Percentiles rank a stretch among this genome's conserved stretches.
Evolutionary conservation across 345 rosid genomes (phyloP).

Genomic region (Atalantia buxifolia): DNA sequence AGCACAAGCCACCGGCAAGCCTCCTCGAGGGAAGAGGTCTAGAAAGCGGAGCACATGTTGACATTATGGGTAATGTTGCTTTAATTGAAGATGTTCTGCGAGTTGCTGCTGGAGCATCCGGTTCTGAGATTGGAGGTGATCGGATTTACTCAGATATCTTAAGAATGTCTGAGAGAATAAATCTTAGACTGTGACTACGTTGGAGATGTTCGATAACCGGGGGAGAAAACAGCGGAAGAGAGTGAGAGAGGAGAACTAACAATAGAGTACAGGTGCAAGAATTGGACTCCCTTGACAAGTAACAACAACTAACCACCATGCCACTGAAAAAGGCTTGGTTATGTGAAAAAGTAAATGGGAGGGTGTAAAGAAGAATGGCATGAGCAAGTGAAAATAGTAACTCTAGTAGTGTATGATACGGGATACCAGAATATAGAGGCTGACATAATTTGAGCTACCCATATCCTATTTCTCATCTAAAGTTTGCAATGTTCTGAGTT

Average conservation of each 20-base stretch:
- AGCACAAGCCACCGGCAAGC: slow-evolving; percentile 49
- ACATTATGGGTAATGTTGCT: slow-evolving; percentile 66
- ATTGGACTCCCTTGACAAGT: slow-evolving; percentile 7
- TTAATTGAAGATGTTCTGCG: slow-evolving; percentile 63
- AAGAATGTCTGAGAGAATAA: slow-evolving; percentile 47
- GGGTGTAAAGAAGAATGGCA: not conserved
- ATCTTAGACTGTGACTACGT: slow-evolving; percentile 31
- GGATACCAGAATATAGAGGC: not conserved
- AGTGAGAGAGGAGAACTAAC: slow-evolving; percentile 8
- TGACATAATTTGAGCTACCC: not conserved
- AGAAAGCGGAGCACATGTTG: slow-evolving; percentile 63
- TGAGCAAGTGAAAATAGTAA: not conserved
- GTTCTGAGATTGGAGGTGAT: slow-evolving; percentile 61
- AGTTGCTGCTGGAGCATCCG: slow-evolving; percentile 57
- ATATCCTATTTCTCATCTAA: not conserved
- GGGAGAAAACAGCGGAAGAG: not conserved
- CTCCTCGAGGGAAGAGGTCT: slow-evolving; percentile 54
- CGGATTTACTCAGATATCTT: slow-evolving; percentile 48
- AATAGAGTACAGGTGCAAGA: not conserved
- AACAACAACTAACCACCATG: not conserved
- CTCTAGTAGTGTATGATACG: not conserved
- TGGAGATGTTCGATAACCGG: not conserved
- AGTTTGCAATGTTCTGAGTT: slow-evolving; percentile 4
- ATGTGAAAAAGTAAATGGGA: not conserved
- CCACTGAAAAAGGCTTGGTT: not conserved